Evolutionary conservation across 192 early-diverging fungal genomes (phyloP).

Genomic region (Entomortierella lignicola): DNA sequence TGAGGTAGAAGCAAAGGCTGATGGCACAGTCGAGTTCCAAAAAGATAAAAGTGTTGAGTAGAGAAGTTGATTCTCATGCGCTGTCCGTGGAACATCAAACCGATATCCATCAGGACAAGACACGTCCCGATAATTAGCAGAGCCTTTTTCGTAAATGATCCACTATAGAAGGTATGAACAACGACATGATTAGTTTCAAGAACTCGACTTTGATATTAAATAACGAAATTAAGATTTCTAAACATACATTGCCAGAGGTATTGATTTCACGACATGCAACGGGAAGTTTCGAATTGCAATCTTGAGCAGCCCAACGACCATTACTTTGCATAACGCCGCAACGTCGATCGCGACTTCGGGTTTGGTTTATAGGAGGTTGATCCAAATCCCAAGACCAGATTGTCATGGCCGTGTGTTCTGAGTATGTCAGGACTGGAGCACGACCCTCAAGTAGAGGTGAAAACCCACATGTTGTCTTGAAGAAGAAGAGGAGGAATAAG

Average conservation of each 20-base stretch:
- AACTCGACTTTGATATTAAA: too few relatives aligned
- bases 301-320: conserved; percentile 42
- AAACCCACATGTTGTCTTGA: conserved; percentile 36
- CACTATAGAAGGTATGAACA: conserved; percentile 13
- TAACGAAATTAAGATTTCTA: neutral
- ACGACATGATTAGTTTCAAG: too few relatives aligned
- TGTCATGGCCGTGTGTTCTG: conserved; percentile 39
- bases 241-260: conserved; percentile 19
- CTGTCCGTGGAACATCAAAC: conserved; percentile 48
- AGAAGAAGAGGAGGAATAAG: neutral
- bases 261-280: conserved; percentile 41
- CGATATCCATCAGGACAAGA: conserved; percentile 31
- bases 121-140: conserved; percentile 41
- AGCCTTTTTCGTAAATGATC: conserved; percentile 32
- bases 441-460: conserved; percentile 12
- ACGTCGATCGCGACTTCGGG: conserved; percentile 16
- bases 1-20: neutral
- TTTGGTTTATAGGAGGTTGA: conserved; percentile 31
- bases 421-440: conserved; percentile 9
- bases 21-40: conserved; percentile 13
- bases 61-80: conserved; percentile 27
- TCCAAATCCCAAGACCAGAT: conserved; percentile 54
- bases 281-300: conserved; percentile 43
- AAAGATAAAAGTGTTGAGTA: conserved; percentile 13
- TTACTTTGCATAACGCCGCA: conserved; percentile 51